Evolutionary conservation across 2,329 filamentous ascomycete genomes (phyloP), one percentile per base, ranked within the genome.

Genomic region (Penicillium rolfsii): DNA sequence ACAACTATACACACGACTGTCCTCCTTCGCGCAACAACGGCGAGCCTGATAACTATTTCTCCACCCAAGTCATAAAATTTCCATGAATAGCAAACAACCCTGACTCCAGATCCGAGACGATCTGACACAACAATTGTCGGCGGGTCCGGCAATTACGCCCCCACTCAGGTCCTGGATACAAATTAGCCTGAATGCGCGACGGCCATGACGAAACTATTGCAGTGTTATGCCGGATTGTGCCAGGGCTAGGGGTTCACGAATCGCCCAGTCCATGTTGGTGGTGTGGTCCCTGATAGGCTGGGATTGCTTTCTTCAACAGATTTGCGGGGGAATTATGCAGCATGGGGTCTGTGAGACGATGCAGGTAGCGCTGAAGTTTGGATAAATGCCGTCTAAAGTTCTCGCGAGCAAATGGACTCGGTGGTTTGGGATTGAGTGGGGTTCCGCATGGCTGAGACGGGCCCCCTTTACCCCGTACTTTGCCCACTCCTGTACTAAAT

Each of bases 71-170:
- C 33, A 55, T 28, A n/a, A 49, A 49, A 11, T 55, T 55, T 55
- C 53, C 53, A 26, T 55, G 53, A 55, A 55, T 55, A 16, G 19
- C 40, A 46, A 8, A 6, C 26, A 35, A 6, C 16, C 19, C 30
- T 45, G 19, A 55, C 19, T n/a, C 40, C 19, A 35, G 40, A 33
- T 49, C 46, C 46, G 26, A 16, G 28, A 33, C 16, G 19, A 49
- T 19, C 46, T 33, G 28, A 30, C 46, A 49, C 26, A 33, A 28
- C 28, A 35, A 26, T n/a, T 28, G 14, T n/a, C 16, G 28, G 7
- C n/a, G 6, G 9, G 4, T n/a, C 8, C 46, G 46, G 46, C 26
- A 35, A 49, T 52, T 26, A 16, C 16, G 33, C 30, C 7, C 19
- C 35, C 11, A 16, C 12, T 38, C 30, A 19, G 30, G 11, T 5